phyloP scores from a whole-genome alignment of 169 alveolate species.

The Miamiensis avidus region DNA sequence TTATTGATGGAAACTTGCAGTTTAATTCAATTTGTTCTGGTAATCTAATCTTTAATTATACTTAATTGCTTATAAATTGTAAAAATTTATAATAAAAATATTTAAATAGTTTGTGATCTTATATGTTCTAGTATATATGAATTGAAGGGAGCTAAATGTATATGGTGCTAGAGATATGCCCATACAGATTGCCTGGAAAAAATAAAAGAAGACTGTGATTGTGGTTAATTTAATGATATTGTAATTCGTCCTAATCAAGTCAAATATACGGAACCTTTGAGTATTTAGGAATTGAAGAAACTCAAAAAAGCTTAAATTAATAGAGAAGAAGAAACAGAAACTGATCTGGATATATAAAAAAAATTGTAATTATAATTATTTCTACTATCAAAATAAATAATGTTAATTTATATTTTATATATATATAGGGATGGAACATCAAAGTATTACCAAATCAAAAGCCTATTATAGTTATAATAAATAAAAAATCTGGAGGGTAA shows the following conservation, averaged over 20 bases:
- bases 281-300: background rate
- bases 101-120: background rate
- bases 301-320: background rate
- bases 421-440: background rate
- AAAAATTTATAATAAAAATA: background rate
- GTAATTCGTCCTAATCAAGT: constrained; percentile 21
- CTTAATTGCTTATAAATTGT: constrained; percentile 11
- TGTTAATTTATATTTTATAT: background rate
- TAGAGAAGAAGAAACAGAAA: constrained; percentile 32
- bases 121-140: constrained; percentile 23
- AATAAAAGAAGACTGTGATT: constrained; percentile 22
- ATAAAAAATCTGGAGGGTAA: constrained; percentile 48
- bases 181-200: constrained; percentile 35
- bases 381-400: no score
- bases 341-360: constrained; percentile 1
- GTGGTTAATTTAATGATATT: constrained; percentile 25
- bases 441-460: background rate
- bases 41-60: background rate
- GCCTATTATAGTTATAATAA: constrained; percentile 38
- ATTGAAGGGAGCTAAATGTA: constrained; percentile 28
- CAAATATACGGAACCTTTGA: background rate
- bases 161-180: constrained; percentile 43
- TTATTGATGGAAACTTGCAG: constrained; percentile 27
- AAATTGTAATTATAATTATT: background rate
- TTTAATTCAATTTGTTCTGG: constrained; percentile 33